A percentile compares a stretch with the other conserved stretches of the same genome.
Evolutionary conservation across 257 asterid genomes (phyloP).

Genomic region (Nicotiana attenuata): DNA sequence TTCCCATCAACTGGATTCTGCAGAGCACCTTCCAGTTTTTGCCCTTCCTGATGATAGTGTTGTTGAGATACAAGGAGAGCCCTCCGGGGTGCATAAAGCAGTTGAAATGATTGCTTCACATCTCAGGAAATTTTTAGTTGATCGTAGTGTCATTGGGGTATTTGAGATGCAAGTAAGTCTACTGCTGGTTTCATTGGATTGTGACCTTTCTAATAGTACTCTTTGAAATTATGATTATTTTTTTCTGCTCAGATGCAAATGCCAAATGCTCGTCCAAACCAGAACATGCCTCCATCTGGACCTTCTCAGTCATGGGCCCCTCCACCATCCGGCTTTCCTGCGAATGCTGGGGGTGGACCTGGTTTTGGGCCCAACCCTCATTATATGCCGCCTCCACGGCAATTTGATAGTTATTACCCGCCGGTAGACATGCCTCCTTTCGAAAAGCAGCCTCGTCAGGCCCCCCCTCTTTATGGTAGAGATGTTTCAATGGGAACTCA

Average conservation of each 20-base stretch:
- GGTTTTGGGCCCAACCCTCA: conserved; percentile 11
- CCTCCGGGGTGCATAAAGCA: conserved; percentile 65
- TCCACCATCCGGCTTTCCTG: conserved; percentile 16
- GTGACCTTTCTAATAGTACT: not conserved
- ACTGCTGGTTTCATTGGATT: not conserved
- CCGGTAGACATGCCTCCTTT: conserved; percentile 14
- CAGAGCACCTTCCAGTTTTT: conserved; percentile 76
- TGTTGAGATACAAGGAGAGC: conserved; percentile 91
- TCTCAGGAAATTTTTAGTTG: conserved; percentile 80
- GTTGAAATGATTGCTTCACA: conserved; percentile 74
- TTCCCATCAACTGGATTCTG: conserved; percentile 13
- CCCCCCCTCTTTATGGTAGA: conserved; percentile 10
- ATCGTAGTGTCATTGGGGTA: conserved; percentile 71
- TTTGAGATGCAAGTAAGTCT: conserved; percentile 73
- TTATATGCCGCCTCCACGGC: conserved; percentile 17
- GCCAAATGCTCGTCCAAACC: conserved; percentile 15
- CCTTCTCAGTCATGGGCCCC: conserved; percentile 12
- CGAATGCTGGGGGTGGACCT: conserved; percentile 13
- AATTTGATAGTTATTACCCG: conserved; percentile 13
- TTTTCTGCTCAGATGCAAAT: conserved; percentile 18
- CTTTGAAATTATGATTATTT: not conserved
- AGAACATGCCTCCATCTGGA: conserved; percentile 17
- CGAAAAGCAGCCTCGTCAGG: conserved; percentile 16
- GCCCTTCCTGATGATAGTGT: conserved; percentile 84
- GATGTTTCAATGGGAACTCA: conserved; percentile 16